Evolutionary conservation across 225 moss, liverwort and hornwort genomes (phyloP).

Genomic region (Physcomitrium patens): DNA sequence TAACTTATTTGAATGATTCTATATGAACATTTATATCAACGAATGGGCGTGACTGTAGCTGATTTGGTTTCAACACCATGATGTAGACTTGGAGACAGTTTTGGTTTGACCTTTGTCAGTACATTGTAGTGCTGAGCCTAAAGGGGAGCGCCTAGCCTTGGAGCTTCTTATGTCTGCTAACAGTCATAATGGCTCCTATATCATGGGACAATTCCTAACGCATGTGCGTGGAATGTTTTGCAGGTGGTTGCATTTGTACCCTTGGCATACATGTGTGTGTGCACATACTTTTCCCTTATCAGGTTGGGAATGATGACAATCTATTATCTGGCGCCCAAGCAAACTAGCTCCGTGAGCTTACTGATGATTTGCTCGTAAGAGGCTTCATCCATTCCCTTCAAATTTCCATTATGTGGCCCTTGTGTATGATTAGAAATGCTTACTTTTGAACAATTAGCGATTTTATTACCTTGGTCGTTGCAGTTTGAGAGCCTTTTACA

Average conservation of each 20-base stretch:
- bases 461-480: too few species aligned
- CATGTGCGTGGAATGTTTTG: constrained; percentile 24
- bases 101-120: constrained; percentile 4
- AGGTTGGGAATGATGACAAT: constrained; percentile 99
- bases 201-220: constrained; percentile 17
- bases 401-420: constrained; percentile 13
- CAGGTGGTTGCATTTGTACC: constrained; percentile 97
- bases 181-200: constrained; percentile 9
- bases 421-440: neutral
- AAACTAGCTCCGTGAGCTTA: constrained; percentile 98
- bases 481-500: too few species aligned
- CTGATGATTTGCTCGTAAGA: constrained; percentile 99
- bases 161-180: constrained; percentile 2
- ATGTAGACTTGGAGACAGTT: constrained; percentile 8
- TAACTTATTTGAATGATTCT: too few species aligned
- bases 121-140: neutral
- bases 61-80: constrained; percentile 15
- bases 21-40: neutral
- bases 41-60: constrained; percentile 1
- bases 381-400: constrained; percentile 14
- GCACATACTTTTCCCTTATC: constrained; percentile 96
- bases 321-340: constrained; percentile 91
- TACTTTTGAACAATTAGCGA: too few species aligned
- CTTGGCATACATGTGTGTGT: constrained; percentile 95
- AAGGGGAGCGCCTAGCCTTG: neutral